phyloP scores from a whole-genome alignment of 2,329 filamentous ascomycete genomes.

The Diaporthe batatas region DNA sequence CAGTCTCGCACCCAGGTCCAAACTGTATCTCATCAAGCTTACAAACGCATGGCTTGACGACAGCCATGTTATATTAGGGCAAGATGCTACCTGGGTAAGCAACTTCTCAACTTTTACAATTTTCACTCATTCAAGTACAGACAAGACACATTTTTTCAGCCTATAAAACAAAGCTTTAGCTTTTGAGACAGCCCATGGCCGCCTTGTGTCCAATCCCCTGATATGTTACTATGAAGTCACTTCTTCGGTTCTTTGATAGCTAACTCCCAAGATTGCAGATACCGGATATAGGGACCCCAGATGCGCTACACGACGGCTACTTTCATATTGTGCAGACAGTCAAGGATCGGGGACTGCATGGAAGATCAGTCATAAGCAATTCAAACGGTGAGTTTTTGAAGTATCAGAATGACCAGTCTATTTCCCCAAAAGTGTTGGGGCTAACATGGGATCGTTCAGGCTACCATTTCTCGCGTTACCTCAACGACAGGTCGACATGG shows the following conservation, averaged over 20 bases:
- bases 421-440: too few relatives aligned
- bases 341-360: background rate
- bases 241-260: too few relatives aligned
- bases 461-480: background rate
- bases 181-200: too few relatives aligned
- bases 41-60: background rate
- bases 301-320: slow-evolving; percentile 7
- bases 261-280: too few relatives aligned
- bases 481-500: slow-evolving; percentile 15
- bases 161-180: too few relatives aligned
- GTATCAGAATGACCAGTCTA: background rate
- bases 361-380: slow-evolving; percentile 9
- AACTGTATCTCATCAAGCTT: slow-evolving; percentile 11
- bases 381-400: background rate
- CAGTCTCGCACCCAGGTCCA: background rate
- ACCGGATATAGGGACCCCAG: background rate
- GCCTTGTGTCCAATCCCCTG: too few relatives aligned
- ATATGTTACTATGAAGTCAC: too few relatives aligned
- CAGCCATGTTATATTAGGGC: background rate
- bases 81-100: background rate
- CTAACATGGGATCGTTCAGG: background rate
- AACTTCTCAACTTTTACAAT: too few relatives aligned
- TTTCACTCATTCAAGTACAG: too few relatives aligned
- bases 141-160: too few relatives aligned
- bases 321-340: slow-evolving; percentile 16